Evolutionary conservation across 805 yeast genomes (phyloP).

Genomic region (Starmerella geochares): DNA sequence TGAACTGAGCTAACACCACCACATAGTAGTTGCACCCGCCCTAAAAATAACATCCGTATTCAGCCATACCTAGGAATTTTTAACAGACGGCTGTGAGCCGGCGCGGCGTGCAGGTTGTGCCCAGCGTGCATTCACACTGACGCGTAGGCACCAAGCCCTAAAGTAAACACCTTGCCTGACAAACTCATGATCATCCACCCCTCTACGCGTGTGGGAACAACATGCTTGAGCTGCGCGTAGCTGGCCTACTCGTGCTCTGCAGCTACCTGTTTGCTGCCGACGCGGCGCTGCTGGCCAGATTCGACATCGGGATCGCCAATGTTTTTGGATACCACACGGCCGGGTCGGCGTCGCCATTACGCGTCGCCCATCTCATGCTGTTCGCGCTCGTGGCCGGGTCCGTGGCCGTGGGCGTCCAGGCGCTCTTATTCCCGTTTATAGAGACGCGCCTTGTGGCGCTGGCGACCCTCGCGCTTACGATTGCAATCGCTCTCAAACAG

Average conservation of each 20-base stretch:
- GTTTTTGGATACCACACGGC: conserved; percentile 14
- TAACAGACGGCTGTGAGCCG: too few relatives aligned
- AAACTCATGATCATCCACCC: neutral
- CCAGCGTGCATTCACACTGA: too few relatives aligned
- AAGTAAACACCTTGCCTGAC: neutral
- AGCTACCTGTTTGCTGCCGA: conserved; percentile 14
- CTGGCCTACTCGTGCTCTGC: conserved; percentile 16
- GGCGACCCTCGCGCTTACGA: conserved; percentile 32
- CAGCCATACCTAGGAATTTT: too few relatives aligned
- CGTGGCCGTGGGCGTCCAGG: conserved; percentile 1
- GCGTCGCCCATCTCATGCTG: conserved; percentile 9
- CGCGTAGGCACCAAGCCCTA: conserved; percentile 1
- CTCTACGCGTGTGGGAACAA: neutral
- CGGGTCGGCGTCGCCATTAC: conserved; percentile 5
- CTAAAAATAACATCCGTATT: too few relatives aligned
- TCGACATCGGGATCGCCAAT: conserved; percentile 8
- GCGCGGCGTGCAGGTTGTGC: too few relatives aligned
- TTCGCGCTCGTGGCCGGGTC: conserved; percentile 7
- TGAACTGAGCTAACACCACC: conserved; percentile 19
- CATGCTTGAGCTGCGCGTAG: conserved; percentile 24
- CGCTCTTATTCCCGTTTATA: conserved; percentile 5
- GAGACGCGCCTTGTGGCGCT: conserved; percentile 32
- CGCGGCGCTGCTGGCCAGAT: conserved; percentile 7
- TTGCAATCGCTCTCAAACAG: conserved; percentile 34
- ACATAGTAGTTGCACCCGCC: neutral